Base-by-base conservation (phyloP, 2,329 filamentous ascomycete species). In the Fusarium phyllophilum region DNA sequence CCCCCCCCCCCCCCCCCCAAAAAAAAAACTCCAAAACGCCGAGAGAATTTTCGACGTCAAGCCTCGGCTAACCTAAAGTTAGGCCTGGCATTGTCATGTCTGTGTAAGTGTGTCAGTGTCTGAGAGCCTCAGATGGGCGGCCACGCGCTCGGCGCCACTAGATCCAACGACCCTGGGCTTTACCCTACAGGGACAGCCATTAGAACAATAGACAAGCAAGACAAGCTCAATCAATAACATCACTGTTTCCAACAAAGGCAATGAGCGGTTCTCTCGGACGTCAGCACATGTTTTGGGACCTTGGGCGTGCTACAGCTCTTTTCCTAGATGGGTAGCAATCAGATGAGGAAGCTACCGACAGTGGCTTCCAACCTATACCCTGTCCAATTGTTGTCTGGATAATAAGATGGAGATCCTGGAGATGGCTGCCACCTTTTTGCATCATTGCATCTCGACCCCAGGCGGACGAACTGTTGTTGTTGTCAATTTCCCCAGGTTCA, bases 71-170 rank as follows among this genome's bases (percentile, higher is more conserved):
- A 38, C 42, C 42, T 51, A 58, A 58, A 68, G 56, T 61, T 48
- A 44, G 39, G 26, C 31, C 42, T 31, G 31, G 42, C 41, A 48
- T 49, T 58, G 39, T 46, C 42, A 48, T 29, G 55, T 48, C 31
- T 48, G 41, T 58, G 55, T 51, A 26, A 42, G 38, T 36, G 33
- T 58, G 41, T 29, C 42, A 41, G 24, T 29, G 56, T 51, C 46
- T 39, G 31, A 61, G 59, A 74, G 68, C 67, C 55, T 72, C 71
- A 72, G 62, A 46, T 71, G 31, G 61, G 54, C 61, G 62, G 62
- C 70, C 55, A 74, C 49, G 42, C 67, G 67, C 62, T 71, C 51
- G 71, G 56, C 62, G 71, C 71, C 71, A 72, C 71, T 46, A 68
- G 52, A 66, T 72, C 45, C 46, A 46, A 61, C 45, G 41, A 64